Evolutionary conservation across 1,284 basidiomycete genomes (phyloP), one percentile per base, ranked within the genome.

Genomic region (Moesziomyces antarcticus): DNA sequence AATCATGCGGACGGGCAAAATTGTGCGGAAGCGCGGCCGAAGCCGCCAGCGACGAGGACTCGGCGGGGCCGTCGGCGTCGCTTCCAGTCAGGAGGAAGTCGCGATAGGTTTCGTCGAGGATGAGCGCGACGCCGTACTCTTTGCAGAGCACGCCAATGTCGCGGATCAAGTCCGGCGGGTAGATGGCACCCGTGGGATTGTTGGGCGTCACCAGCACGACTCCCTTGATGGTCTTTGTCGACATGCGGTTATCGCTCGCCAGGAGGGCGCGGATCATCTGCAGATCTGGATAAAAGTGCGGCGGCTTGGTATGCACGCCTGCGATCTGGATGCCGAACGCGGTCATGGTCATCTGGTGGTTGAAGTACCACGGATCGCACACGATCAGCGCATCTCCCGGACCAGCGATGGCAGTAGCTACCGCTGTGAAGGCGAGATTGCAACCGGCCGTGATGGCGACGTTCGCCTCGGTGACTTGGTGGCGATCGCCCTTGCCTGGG

Each of bases 111-210:
- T 80, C 80, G 55, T 82, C 81, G n/a, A 95, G 69, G 22, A 95
- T 88, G n/a, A 95, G 87, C 0, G 92, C 90, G 11, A 94, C 82
- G 4, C 87, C 85, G 33, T 87, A 84, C 55, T 88, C 84, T 27
- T 81, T 85, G 0, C 92, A 91, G 0, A 95, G 87, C 0, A 84
- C 78, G 3, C 88, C 88, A 79, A 94, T 93, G 6, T 88, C 85
- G 0, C 86, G 82, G n/a, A 95, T 85, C 18, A 91, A 86, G 0
- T 84, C 80, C 0, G 89, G 87, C 0, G 90, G 84, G 78, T 93
- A 94, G 3, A 89, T 88, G 0, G 90, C 89, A 1, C 93, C 93
- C 0, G 93, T 94, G 0, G 88, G 86, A 59, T 92, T 93, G 73
- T 69, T 84, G 2, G 84, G 85, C 10, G 84, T 83, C 24, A 74